Evolutionary conservation across 2,329 filamentous ascomycete species (phyloP), one percentile per base, ranked within the genome.

Genomic region (Didymella pinodella): DNA sequence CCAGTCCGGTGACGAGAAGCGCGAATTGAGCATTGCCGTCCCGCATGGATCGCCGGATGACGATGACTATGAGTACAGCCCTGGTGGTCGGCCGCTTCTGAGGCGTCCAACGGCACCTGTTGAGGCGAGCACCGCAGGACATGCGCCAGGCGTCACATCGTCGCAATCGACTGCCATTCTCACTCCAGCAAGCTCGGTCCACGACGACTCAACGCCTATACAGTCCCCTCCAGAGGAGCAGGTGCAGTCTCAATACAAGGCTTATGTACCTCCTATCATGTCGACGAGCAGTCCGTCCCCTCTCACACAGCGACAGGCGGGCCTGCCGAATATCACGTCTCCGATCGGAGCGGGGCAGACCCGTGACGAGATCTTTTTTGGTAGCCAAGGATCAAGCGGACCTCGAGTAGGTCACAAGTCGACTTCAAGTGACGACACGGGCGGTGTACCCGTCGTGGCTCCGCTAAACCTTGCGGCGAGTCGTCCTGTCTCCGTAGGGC

Each of bases 41-140:
- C 65, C 63, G 11, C 49, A 58, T 8, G 32, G 32, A 7, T 41
- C 54, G 3, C 32, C 54, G 10, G 34, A 52, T 29, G 48, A 67
- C 1, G 72, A 74, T 32, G 68, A 72, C 8, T 66, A 61, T 31
- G 73, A 78, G 38, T 85, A 85, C 59, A 86, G 83, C 60, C 82
- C 84, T 20, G 84, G 84, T 22, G 84, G 84, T 7, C 76, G 84
- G 31, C 84, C 84, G 10, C 77, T 82, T 11, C 60, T 82, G 25
- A 69, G 63, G 36, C 65, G 61, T 18, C 40, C 50, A 10, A 54
- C 46, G 1, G 18, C 45, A 10, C 29, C 41, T 20, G 14, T 36
- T 3, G 66, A 67, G 26, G 53, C 65, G 10, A 67, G 58, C 18
- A 25, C 68, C 12, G 63, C 59, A 45, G 62, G 57, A 11, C 57